Conservation (phyloP, 2,329 filamentous ascomycete genomes). For the Phialophora expanda region DNA sequence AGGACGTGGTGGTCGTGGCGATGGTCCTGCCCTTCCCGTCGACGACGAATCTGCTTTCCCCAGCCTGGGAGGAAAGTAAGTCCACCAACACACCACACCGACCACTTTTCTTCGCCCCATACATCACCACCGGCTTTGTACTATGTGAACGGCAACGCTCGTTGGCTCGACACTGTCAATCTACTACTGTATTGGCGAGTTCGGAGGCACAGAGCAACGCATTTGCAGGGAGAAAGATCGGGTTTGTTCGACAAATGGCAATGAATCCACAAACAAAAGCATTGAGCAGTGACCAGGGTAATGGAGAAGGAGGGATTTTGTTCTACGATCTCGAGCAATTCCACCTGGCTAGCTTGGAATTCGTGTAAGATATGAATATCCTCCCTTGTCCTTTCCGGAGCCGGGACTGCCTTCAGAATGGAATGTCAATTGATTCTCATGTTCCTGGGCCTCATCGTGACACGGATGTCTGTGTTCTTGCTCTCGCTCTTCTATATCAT, state of each 20-base stretch:
- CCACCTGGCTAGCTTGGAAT: slow-evolving; percentile 33
- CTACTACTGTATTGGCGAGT: slow-evolving; percentile 26
- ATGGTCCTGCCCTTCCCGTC: slow-evolving; percentile 36
- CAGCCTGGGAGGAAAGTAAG: slow-evolving; percentile 40
- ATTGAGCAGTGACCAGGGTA: slow-evolving; percentile 26
- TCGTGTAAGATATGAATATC: slow-evolving; percentile 34
- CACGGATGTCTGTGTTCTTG: background rate
- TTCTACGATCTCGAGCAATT: slow-evolving; percentile 33
- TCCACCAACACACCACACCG: slow-evolving; percentile 11
- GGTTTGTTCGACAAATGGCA: slow-evolving; percentile 21
- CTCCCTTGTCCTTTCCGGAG: slow-evolving; percentile 22
- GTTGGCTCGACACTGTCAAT: slow-evolving; percentile 26
- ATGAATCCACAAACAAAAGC: slow-evolving; percentile 27
- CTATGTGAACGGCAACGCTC: slow-evolving; percentile 32
- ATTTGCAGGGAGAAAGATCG: slow-evolving; percentile 31
- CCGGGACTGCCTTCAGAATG: slow-evolving; percentile 32
- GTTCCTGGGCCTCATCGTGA: background rate
- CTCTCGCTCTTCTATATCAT: background rate
- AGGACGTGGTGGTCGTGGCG: slow-evolving; percentile 33
- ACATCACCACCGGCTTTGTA: slow-evolving; percentile 30
- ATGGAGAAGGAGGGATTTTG: slow-evolving; percentile 33
- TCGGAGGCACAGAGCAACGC: slow-evolving; percentile 23
- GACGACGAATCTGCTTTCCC: slow-evolving; percentile 40
- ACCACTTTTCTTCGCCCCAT: slow-evolving; percentile 23
- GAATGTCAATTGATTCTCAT: slow-evolving; percentile 29